These are phyloP conservation scores for Trematosphaeria pertusa DNA, from an alignment of 2,329 filamentous ascomycete species.

Conservation along the genomic window DNA sequence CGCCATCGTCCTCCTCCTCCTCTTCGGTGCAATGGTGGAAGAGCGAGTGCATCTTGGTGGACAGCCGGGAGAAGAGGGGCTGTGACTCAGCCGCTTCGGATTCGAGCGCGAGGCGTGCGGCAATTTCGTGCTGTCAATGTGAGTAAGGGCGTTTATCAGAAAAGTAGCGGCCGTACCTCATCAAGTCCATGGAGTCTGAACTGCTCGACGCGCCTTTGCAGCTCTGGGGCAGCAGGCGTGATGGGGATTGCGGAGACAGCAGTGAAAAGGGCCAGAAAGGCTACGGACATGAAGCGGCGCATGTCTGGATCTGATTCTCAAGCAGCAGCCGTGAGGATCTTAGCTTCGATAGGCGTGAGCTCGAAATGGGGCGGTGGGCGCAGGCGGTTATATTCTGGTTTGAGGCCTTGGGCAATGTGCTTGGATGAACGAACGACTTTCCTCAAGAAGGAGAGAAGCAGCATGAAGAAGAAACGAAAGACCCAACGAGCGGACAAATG, in stretches of 20 bases:
- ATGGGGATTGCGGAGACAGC: constrained; percentile 41
- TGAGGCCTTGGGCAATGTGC: constrained; percentile 12
- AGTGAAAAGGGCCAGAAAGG: constrained; percentile 31
- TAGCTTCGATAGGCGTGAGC: constrained; percentile 7
- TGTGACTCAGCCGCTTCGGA: constrained; percentile 19
- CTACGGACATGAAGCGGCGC: constrained; percentile 34
- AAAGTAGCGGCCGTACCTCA: constrained; percentile 33
- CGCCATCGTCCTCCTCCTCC: constrained; percentile 28
- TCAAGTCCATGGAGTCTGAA: constrained; percentile 42
- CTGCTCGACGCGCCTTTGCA: constrained; percentile 40
- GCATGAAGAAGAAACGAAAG: constrained; percentile 8
- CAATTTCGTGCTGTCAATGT: constrained; percentile 42
- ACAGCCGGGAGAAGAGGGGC: constrained; percentile 29
- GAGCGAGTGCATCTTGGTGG: constrained; percentile 29
- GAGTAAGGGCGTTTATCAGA: constrained; percentile 6
- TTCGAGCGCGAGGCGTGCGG: constrained; percentile 34
- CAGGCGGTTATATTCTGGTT: constrained; percentile 3
- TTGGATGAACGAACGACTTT: constrained; percentile 19
- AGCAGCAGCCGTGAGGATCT: constrained; percentile 5
- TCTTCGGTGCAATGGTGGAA: constrained; percentile 18
- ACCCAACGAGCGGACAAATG: constrained; percentile 10
- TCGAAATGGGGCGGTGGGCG: constrained; percentile 9
- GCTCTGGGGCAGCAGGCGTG: constrained; percentile 42
- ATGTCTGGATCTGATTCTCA: constrained; percentile 20
- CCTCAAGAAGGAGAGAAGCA: constrained; percentile 18